Percentiles rank a stretch among this genome's conserved stretches.
phyloP scores from a whole-genome alignment of 2,329 filamentous ascomycete species.

The Teratosphaeria nubilosa region DNA sequence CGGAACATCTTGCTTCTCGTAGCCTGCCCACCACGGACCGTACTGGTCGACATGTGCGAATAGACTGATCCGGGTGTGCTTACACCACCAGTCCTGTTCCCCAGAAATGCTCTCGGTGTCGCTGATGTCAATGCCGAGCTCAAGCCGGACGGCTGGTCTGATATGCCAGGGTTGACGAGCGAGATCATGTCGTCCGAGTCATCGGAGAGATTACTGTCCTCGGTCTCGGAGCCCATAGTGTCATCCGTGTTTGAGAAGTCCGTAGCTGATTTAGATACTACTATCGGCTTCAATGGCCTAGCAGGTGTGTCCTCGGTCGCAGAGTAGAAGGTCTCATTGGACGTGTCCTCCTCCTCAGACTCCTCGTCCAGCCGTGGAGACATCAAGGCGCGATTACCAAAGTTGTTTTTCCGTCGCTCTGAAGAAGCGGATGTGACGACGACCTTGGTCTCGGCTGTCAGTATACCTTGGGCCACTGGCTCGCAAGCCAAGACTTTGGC shows the following conservation, averaged over 20 bases:
- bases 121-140: slow-evolving; percentile 71
- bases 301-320: slow-evolving; percentile 62
- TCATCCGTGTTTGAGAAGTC: slow-evolving; percentile 37
- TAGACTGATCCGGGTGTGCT: slow-evolving; percentile 81
- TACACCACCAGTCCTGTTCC: slow-evolving; percentile 61
- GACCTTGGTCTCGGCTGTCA: slow-evolving; percentile 70
- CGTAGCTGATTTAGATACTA: slow-evolving; percentile 25
- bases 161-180: slow-evolving; percentile 66
- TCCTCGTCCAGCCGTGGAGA: slow-evolving; percentile 25
- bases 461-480: slow-evolving; percentile 77
- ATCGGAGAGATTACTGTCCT: slow-evolving; percentile 74
- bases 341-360: slow-evolving; percentile 56
- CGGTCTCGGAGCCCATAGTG: slow-evolving; percentile 50
- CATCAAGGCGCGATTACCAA: slow-evolving; percentile 16
- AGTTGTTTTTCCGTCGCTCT: slow-evolving; percentile 43
- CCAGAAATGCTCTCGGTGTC: slow-evolving; percentile 61
- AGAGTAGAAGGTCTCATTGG: slow-evolving; percentile 86
- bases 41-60: slow-evolving; percentile 77
- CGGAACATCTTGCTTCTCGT: slow-evolving; percentile 73
- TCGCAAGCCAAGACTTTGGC: slow-evolving; percentile 89
- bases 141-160: slow-evolving; percentile 66
- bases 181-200: slow-evolving; percentile 94
- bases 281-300: slow-evolving; percentile 29
- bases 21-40: slow-evolving; percentile 58
- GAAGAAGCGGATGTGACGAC: slow-evolving; percentile 58